Base-by-base conservation (phyloP, 2,329 filamentous ascomycete genomes). In the Huntiella abstrusa region DNA sequence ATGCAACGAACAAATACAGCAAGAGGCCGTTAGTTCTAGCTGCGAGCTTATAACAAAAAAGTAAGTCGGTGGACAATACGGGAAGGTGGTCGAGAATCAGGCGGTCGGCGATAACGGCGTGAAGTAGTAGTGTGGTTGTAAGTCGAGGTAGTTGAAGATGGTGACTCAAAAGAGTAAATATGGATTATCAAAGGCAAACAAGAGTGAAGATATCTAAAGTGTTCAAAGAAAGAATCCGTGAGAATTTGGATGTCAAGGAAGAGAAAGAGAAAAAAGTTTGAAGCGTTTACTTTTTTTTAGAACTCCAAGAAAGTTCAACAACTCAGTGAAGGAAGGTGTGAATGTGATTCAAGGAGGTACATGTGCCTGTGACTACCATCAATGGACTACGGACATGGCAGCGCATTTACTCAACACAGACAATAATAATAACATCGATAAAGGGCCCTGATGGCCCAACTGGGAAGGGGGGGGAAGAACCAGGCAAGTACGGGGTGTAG, bases 391-490 rank as follows among this genome's bases (percentile, higher is more conserved):
- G 15, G 34, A 36, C 15, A n/a, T n/a, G 12, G 34, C 12, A 36
- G 34, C 15, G 34, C 45, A 41, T 42, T 19, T 32, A 42, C 40
- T 28, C 16, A 28, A 47, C 45, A 41, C 32, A 37, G 16, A 36
- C 34, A 44, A 44, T 44, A 47, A 34, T 47, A 42, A 41, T 43
- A 40, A 10, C 15, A 16, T 40, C 37, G 15, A 43, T 35, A 12
- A 43, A 35, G 41, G 28, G 34, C 19, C 32, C 35, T 16, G 33
- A n/a, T 47, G 45, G 36, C 43, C 42, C 33, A 33, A 36, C 45
- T 34, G 13, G 39, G 45, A 47, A 41, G 44, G 44, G 34, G 37
- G 34, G 32, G 39, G 33, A 39, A 33, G 36, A 46, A 40, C 44
- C 28, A 35, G 40, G 35, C 33, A 42, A 43, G 39, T 33, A 47